Evolutionary conservation across 352 stramenopile species (phyloP), one percentile per base, ranked within the genome.

Genomic region (Globisporangium paddicum): DNA sequence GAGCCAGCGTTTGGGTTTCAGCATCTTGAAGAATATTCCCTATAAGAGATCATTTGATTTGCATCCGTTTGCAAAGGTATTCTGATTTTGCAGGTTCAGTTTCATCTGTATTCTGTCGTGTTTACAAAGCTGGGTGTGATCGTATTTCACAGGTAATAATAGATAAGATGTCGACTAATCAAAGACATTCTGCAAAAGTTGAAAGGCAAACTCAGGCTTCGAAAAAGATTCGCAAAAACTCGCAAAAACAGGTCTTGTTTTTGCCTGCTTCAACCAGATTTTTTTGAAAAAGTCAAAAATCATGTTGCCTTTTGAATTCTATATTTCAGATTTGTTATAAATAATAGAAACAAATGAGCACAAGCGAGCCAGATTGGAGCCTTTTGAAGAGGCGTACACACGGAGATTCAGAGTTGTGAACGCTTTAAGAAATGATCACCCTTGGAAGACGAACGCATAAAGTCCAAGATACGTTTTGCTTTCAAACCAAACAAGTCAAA

Each of bases 221-320:
- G 37, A 42, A 42, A 42, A 42, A 42, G 4, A 42, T 42, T 9
- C 16, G 35, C 6, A 41, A 41, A 18, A 41, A 41, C 35, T 41
- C 5, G 37, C 16, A 55, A 55, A 55, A n/a, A n/a, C n/a, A n/a
- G n/a, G 41, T 16, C 25, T 60, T n/a, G 26, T 52, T 52, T 60
- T 41, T 58, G 35, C 16, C 23, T 57, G 50, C 52, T 58, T 58
- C 52, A 58, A 58, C 52, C 44, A 52, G 52, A 41, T 40, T 60
- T 60, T 52, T 60, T 60, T n/a, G 6, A 16, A 23, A n/a, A 42
- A 42, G 34, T 35, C 45, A 51, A 30, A 46, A 50, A 13, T 8
- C n/a, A n/a, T n/a, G n/a, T n/a, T n/a, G n/a, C n/a, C n/a, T n/a
- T n/a, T n/a, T n/a, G n/a, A n/a, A n/a, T n/a, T n/a, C n/a, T n/a